These are phyloP conservation scores for Cicer cuneatum DNA, from an alignment of 306 rosid species.

Conservation along the genomic window DNA sequence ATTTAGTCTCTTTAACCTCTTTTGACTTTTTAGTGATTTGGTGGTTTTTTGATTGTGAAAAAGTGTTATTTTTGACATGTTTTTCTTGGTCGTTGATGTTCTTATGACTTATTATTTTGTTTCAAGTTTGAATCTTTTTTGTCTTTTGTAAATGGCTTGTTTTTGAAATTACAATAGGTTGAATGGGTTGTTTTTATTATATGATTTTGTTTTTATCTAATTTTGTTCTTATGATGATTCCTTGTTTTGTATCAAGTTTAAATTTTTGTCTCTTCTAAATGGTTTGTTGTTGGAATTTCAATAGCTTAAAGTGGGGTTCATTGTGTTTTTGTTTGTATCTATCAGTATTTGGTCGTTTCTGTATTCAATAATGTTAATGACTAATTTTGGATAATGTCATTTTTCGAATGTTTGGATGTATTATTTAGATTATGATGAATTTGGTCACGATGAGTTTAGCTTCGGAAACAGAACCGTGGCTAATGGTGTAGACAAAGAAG, in stretches of 20 bases:
- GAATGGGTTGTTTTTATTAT: slow-evolving; percentile 21
- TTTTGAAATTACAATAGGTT: background rate
- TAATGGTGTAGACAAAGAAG: slow-evolving; percentile 67
- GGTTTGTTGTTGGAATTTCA: slow-evolving; percentile 36
- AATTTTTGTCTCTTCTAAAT: slow-evolving; percentile 18
- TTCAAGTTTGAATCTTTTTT: background rate
- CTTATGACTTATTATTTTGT: background rate
- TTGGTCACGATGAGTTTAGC: slow-evolving; percentile 84
- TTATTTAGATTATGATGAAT: slow-evolving; percentile 66
- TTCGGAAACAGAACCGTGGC: slow-evolving; percentile 67
- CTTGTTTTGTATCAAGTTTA: too few relatives aligned
- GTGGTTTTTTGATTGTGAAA: background rate
- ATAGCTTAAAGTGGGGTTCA: slow-evolving; percentile 47
- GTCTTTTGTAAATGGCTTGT: slow-evolving; percentile 33
- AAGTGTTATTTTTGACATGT: background rate
- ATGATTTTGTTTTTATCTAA: slow-evolving; percentile 3
- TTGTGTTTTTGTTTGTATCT: slow-evolving; percentile 37
- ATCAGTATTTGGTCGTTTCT: slow-evolving; percentile 32
- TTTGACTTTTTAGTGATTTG: background rate
- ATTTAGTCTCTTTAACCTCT: background rate
- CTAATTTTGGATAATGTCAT: background rate
- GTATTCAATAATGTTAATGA: slow-evolving; percentile 19
- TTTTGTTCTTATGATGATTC: background rate
- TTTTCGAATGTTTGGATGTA: too few relatives aligned
- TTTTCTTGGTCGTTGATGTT: background rate